A percentile compares a stretch with the other conserved stretches of the same genome.
Conservation (phyloP, 2,329 filamentous ascomycete genomes). For the Penicillium sp. region DNA sequence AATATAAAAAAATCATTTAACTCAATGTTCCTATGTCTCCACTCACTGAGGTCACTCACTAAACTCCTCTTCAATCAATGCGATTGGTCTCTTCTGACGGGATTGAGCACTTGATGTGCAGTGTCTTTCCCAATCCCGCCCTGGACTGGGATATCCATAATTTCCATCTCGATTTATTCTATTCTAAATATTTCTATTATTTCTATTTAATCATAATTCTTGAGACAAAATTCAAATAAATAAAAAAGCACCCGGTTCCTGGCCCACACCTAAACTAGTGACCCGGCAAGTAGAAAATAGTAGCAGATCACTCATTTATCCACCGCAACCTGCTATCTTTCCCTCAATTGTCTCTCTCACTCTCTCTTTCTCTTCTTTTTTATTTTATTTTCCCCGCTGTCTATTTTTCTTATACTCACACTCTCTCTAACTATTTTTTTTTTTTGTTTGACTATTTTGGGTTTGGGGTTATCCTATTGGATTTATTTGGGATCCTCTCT, state of each 20-base stretch:
- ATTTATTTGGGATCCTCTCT: constrained; percentile 24
- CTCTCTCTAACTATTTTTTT: constrained; percentile 27
- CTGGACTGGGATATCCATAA: constrained; percentile 5
- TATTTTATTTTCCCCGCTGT: constrained; percentile 25
- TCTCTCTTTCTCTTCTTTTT: constrained; percentile 38
- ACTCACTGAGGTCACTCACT: neutral
- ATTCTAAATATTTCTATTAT: neutral
- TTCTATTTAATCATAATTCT: neutral
- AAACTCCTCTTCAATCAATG: neutral
- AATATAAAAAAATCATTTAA: neutral
- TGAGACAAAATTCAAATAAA: neutral
- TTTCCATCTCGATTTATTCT: neutral
- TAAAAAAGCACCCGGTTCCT: constrained; percentile 14
- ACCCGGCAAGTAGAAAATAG: constrained; percentile 32
- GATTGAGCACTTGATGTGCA: constrained; percentile 8
- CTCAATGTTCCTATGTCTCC: neutral
- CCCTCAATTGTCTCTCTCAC: constrained; percentile 13
- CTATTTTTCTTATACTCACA: constrained; percentile 13
- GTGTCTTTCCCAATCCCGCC: constrained; percentile 20
- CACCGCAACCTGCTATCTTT: constrained; percentile 29
- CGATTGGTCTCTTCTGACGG: constrained; percentile 6
- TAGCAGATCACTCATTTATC: constrained; percentile 41
- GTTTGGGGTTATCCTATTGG: constrained; percentile 27
- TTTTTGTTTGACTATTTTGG: constrained; percentile 29
- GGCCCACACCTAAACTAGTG: constrained; percentile 27